Evolutionary conservation across 805 yeast genomes (phyloP), one percentile per base, ranked within the genome.

Genomic region (Blastobotrys muscicola): DNA sequence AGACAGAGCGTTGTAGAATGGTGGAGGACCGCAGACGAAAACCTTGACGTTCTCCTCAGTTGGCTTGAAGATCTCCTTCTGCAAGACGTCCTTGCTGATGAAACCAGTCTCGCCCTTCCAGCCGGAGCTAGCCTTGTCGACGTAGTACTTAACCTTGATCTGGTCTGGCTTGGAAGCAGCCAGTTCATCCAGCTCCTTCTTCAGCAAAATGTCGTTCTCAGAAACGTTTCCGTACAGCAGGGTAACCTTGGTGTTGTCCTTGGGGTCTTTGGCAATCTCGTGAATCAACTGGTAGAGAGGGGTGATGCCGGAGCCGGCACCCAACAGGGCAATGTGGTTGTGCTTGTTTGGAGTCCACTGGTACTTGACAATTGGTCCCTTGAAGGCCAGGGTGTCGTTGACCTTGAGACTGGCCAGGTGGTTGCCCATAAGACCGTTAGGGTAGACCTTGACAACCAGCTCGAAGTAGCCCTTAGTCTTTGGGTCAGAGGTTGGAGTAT

Each of bases 231-330:
- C 97, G 69, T 84, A 90, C 61, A 76, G 70, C 55, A 92, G 71
- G 50, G 79, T 73, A 50, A 92, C 80, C 74, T 86, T 82, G 58
- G 98, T 92, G 65, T 85, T 82, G 69, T 92, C 97, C 38, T 67
- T 69, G 45, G 94, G 89, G 72, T 89, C 78, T 61, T 73, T 71
- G 58, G 84, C 72, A 61, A 90, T 75, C 62, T 77, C 80, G 58
- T 78, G 82, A 50, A 85, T 64, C 63, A 92, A 68, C 72, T 92
- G 98, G 73, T 75, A 89, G 66, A 92, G 73, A 47, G 98, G 98
- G 39, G 97, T 85, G 64, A 92, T 89, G 67, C 97, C 97, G 41
- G 94, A 74, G 61, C 98, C 98, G 59, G 95, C 98, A 57, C 96
- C 97, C 54, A 92, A 71, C 61, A 92, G 75, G 46, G 82, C 77